These are phyloP conservation scores for Warburgia ugandensis DNA, from an alignment of 164 flowering plant species.

Conservation along the genomic window DNA sequence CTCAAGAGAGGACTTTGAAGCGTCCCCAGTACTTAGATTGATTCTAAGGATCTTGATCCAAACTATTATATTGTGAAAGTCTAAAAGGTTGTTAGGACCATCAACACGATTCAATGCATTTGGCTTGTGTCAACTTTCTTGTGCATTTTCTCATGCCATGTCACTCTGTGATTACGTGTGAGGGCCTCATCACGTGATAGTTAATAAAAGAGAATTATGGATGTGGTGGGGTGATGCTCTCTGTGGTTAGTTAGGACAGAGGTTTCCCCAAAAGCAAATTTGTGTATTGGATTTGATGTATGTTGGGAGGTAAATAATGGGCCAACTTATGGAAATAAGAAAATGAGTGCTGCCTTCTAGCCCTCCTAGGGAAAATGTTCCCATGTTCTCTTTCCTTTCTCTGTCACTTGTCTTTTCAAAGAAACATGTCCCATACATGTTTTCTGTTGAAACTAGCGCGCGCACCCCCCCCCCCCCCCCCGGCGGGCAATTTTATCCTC, in stretches of 20 bases:
- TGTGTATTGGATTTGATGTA: constrained; percentile 14
- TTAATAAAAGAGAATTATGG: constrained; percentile 5
- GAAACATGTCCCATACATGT: constrained; percentile 46
- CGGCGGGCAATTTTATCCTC: constrained; percentile 2
- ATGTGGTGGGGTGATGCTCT: constrained; percentile 16
- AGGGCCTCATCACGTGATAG: constrained; percentile 4
- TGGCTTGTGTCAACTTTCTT: background rate
- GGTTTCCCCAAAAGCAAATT: constrained; percentile 11
- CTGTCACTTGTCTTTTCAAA: constrained; percentile 7
- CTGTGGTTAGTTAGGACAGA: constrained; percentile 18
- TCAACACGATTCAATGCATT: constrained; percentile 28
- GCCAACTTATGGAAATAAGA: background rate
- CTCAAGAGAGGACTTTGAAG: too few relatives aligned
- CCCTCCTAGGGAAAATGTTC: constrained; percentile 6
- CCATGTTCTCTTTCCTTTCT: constrained; percentile 7
- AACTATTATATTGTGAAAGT: background rate
- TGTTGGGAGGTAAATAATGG: constrained; percentile 8
- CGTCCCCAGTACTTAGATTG: constrained; percentile 8
- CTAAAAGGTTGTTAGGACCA: constrained; percentile 18
- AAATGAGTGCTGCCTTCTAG: background rate
- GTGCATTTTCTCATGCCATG: background rate
- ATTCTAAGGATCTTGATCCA: constrained; percentile 14
- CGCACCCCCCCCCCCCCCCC: constrained; percentile 13
- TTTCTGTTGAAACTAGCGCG: constrained; percentile 13
- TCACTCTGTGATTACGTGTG: constrained; percentile 12